phyloP scores from a whole-genome alignment of 2,329 filamentous ascomycete species.

The Penicillium sp. region DNA sequence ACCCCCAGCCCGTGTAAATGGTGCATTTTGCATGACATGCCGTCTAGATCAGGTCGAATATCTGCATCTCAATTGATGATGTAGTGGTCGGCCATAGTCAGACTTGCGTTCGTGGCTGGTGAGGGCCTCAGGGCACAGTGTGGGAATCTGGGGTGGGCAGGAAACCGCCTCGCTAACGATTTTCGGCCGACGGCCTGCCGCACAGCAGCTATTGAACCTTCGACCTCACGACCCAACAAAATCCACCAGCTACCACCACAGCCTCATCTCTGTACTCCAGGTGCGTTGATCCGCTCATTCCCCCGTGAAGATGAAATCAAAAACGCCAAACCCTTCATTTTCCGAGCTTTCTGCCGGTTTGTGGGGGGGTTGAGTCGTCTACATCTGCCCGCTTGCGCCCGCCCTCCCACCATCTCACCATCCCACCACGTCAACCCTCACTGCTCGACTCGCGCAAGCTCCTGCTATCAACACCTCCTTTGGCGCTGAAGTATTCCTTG shows the following conservation, averaged over 20 bases:
- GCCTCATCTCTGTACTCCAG: slow-evolving; percentile 28
- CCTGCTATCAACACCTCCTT: slow-evolving; percentile 6
- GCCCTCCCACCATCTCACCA: slow-evolving; percentile 15
- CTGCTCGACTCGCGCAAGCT: slow-evolving; percentile 4
- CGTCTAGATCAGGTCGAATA: neutral
- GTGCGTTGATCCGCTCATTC: slow-evolving; percentile 28
- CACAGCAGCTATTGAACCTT: slow-evolving; percentile 34
- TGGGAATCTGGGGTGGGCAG: slow-evolving; percentile 28
- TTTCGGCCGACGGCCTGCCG: slow-evolving; percentile 37
- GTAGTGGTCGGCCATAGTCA: neutral
- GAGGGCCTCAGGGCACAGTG: slow-evolving; percentile 19
- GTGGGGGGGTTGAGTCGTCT: slow-evolving; percentile 13
- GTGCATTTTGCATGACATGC: neutral
- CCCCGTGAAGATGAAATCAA: slow-evolving; percentile 15
- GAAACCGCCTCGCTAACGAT: slow-evolving; percentile 39
- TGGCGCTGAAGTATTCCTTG: neutral
- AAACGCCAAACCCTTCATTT: slow-evolving; percentile 20
- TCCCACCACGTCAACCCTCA: slow-evolving; percentile 7
- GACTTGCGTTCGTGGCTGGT: neutral
- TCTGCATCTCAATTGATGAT: neutral
- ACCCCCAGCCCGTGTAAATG: neutral
- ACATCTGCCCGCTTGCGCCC: slow-evolving; percentile 15
- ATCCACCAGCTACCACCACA: slow-evolving; percentile 33
- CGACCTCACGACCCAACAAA: slow-evolving; percentile 34
- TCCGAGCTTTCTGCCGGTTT: slow-evolving; percentile 21